These are phyloP conservation scores for Sisymbrium irio DNA, from an alignment of 345 rosid genomes.

Conservation along the genomic window DNA sequence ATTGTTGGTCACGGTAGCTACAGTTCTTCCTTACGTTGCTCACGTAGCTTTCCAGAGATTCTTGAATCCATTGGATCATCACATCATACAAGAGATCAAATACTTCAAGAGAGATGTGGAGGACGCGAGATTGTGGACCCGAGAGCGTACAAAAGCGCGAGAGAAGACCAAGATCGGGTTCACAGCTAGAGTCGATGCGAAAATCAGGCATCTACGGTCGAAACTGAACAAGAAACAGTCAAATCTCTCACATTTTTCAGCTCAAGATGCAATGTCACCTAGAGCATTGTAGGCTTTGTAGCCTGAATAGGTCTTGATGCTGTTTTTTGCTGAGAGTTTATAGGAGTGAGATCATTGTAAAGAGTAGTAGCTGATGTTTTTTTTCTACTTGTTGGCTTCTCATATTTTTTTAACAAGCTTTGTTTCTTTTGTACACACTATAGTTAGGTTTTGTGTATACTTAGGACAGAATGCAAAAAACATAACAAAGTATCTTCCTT, in stretches of 20 bases:
- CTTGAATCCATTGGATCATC: constrained; percentile 87
- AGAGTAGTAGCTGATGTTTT: constrained; percentile 32
- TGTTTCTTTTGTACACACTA: constrained; percentile 3
- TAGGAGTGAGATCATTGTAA: constrained; percentile 32
- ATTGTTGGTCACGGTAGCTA: constrained; percentile 58
- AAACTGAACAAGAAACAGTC: constrained; percentile 66
- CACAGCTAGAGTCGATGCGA: constrained; percentile 89
- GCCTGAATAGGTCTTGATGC: constrained; percentile 34
- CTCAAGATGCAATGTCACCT: constrained; percentile 42
- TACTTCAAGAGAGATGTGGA: constrained; percentile 70
- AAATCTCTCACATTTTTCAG: constrained; percentile 30
- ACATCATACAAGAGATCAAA: constrained; percentile 92
- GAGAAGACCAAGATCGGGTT: constrained; percentile 95
- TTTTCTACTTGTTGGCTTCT: constrained; percentile 4
- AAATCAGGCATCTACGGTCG: constrained; percentile 72
- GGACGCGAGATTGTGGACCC: constrained; percentile 77
- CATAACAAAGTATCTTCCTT: constrained; percentile 15
- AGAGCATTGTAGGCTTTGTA: constrained; percentile 33
- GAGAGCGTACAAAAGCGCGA: constrained; percentile 88
- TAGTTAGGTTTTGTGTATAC: constrained; percentile 34
- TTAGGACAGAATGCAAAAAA: constrained; percentile 26
- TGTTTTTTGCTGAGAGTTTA: constrained; percentile 42
- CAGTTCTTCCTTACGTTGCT: constrained; percentile 61
- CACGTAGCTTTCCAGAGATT: constrained; percentile 75
- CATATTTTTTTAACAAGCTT: not conserved